Evolutionary conservation across 208 protist genomes (phyloP).

Genomic region (Trypanosoma avium): DNA sequence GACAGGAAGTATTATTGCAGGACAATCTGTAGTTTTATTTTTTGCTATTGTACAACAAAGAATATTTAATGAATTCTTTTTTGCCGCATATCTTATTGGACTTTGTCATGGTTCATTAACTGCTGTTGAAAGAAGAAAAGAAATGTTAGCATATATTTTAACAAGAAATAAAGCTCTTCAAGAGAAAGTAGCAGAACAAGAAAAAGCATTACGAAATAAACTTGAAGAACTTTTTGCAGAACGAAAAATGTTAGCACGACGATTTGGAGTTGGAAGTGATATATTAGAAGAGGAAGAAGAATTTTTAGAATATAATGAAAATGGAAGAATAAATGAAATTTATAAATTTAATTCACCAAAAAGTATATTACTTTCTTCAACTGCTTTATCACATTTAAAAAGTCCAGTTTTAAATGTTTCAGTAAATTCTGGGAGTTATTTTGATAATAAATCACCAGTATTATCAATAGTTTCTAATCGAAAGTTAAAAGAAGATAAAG

Average conservation of each 20-base stretch:
- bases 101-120: constrained; percentile 9
- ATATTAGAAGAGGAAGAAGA: not conserved
- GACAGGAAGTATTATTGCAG: constrained; percentile 1
- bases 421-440: too few species aligned
- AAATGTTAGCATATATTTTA: constrained; percentile 18
- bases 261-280: not conserved
- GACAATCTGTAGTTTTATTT: constrained; percentile 20
- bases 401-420: too few species aligned
- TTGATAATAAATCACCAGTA: too few species aligned
- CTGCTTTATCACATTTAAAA: too few species aligned
- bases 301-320: too few species aligned
- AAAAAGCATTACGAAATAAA: constrained; percentile 19
- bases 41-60: constrained; percentile 25
- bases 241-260: constrained; percentile 2
- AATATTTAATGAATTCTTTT: constrained; percentile 36
- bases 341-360: too few species aligned
- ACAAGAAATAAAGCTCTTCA: not conserved
- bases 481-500: not conserved
- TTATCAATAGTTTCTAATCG: too few species aligned
- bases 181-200: constrained; percentile 3
- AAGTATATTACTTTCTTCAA: too few species aligned
- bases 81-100: constrained; percentile 26
- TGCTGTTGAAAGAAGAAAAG: constrained; percentile 6
- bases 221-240: constrained; percentile 19
- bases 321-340: too few species aligned